Base-by-base conservation (phyloP, 2,329 filamentous ascomycete genomes). In the Epichloe coenophiala region DNA sequence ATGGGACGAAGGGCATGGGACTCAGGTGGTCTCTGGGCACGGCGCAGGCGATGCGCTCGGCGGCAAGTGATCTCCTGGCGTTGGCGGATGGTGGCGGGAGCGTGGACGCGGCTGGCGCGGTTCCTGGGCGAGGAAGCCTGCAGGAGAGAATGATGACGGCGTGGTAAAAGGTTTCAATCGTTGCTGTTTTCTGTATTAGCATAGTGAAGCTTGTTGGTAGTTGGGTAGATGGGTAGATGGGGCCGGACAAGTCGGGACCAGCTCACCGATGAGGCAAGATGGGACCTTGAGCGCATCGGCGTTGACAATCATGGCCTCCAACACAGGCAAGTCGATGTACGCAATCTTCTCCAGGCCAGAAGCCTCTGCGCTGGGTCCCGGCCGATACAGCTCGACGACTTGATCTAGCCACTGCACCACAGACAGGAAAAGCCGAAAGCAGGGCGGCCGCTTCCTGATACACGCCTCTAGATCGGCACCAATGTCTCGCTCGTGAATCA, bases 151-250 rank as follows among this genome's bases (percentile, higher is more conserved):
- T 81, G 37, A 78, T 75, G 6, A 84, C 75, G 3, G 79, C 77
- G 56, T 83, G 78, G 57, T 84, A 84, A 15, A 84, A 73, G 1
- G 77, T 73, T 56, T 83, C 80, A 6, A 83, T 70, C 0, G 80
- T 81, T 7, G 72, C 78, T 80, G 38, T 5, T 12, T 17, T 17
- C 37, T 8, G 33, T 6, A 35, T 12, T 46, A 0, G 44, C 21
- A 27, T 4, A 4, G 31, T 31, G 7, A 31, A 31, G 31, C 31
- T 31, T 8, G 6, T 31, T 9, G 27, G 27, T 31, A 4, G 27
- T 31, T 9, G 7, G 27, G 27, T 31, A 9, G 27, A 0, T 31
- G 27, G 27, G 11, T 8, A 9, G 33, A 17, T 3, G 42, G 17
- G 21, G 2, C 2, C 0, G 1, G 38, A 3, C 15, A 23, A 23